A percentile compares a stretch with the other conserved stretches of the same genome.
Evolutionary conservation across 768 basidiomycete species (phyloP).

Genomic region (Leucosporidium yakuticum): DNA sequence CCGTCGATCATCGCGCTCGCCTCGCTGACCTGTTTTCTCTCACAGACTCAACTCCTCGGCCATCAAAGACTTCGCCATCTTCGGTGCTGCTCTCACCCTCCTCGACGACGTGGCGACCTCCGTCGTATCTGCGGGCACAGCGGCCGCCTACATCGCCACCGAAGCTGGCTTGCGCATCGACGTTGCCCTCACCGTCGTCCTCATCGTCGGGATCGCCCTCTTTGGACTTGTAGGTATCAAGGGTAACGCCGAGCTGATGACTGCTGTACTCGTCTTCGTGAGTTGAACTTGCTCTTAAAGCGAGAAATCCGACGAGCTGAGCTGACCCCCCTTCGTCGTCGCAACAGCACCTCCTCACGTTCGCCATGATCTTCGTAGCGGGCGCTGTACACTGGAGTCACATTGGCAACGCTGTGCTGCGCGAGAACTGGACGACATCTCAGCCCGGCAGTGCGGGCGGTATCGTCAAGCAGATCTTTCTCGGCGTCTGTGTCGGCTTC

Average conservation of each 20-base stretch:
- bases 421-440: conserved; percentile 54
- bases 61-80: conserved; percentile 54
- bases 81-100: conserved; percentile 63
- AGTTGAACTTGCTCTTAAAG: conserved; percentile 31
- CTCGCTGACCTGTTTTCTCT: conserved; percentile 9
- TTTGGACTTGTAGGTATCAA: conserved; percentile 57
- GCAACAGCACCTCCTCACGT: conserved; percentile 53
- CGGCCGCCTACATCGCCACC: conserved; percentile 60
- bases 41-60: conserved; percentile 59
- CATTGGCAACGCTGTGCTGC: conserved; percentile 51
- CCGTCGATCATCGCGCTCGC: background rate
- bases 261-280: conserved; percentile 52
- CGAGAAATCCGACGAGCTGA: background rate
- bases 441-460: conserved; percentile 41
- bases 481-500: conserved; percentile 65
- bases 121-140: conserved; percentile 68
- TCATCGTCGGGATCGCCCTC: conserved; percentile 54
- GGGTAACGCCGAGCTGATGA: conserved; percentile 60
- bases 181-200: conserved; percentile 53
- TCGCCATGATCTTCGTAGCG: conserved; percentile 50
- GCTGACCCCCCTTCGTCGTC: background rate
- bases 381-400: conserved; percentile 53
- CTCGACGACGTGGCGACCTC: conserved; percentile 66
- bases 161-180: conserved; percentile 51
- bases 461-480: conserved; percentile 53